phyloP scores from a whole-genome alignment of 176 grass and related monocot species.

The Carex littledalei region DNA sequence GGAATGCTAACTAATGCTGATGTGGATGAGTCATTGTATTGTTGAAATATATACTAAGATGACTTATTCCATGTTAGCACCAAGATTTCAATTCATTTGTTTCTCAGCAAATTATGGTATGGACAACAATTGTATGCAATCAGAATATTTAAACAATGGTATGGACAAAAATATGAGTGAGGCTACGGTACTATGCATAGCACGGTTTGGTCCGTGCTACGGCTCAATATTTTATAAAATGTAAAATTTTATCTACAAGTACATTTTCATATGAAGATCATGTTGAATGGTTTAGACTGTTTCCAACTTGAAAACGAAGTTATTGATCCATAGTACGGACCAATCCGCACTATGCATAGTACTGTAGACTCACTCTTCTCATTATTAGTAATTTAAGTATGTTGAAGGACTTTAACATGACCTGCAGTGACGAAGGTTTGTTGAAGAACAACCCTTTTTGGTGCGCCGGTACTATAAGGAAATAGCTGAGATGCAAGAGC shows the following conservation, averaged over 20 bases:
- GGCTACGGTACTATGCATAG: too few species aligned
- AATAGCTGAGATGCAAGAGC: slow-evolving; percentile 90
- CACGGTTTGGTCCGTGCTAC: too few species aligned
- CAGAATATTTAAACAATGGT: not conserved
- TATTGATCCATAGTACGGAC: too few species aligned
- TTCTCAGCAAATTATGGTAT: not conserved
- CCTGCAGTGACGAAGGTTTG: slow-evolving; percentile 75
- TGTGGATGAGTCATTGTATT: not conserved
- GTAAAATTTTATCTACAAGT: too few species aligned
- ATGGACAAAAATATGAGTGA: not conserved
- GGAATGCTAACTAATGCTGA: not conserved
- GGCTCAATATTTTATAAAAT: too few species aligned
- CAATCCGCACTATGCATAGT: too few species aligned
- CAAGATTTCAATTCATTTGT: not conserved
- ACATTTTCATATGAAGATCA: too few species aligned
- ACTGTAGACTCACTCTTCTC: too few species aligned
- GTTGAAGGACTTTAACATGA: slow-evolving; percentile 19
- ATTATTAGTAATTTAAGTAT: not conserved
- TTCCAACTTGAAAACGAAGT: too few species aligned
- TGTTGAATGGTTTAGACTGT: too few species aligned
- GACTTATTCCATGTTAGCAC: not conserved
- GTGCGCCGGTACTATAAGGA: slow-evolving; percentile 82
- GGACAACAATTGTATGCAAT: too few species aligned
- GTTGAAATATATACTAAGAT: not conserved
- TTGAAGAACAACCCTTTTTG: slow-evolving; percentile 87